phyloP scores from a whole-genome alignment of 2,329 filamentous ascomycete genomes.

The Paraphaeosphaeria minitans region DNA sequence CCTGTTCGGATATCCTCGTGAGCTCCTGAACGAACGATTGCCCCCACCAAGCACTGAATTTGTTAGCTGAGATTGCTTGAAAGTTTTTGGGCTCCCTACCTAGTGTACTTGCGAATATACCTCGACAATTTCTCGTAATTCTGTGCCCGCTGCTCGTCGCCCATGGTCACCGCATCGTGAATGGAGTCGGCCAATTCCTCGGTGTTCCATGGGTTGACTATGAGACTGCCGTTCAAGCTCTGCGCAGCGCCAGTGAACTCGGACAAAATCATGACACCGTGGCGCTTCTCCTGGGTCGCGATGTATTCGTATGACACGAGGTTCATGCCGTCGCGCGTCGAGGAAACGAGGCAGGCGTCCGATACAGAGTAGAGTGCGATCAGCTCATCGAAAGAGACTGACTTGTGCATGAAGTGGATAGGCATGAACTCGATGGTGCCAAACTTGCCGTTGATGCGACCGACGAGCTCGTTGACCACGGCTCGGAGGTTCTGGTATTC shows the following conservation, averaged over 20 bases:
- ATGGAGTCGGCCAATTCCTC: conserved; percentile 93
- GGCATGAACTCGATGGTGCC: conserved; percentile 98
- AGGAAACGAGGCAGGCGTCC: conserved; percentile 90
- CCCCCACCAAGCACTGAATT: conserved; percentile 83
- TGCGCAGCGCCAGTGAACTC: conserved; percentile 97
- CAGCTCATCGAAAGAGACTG: conserved; percentile 90
- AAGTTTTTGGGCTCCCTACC: conserved; percentile 48
- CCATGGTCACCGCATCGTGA: conserved; percentile 96
- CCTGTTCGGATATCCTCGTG: conserved; percentile 60
- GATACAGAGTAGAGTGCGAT: conserved; percentile 91
- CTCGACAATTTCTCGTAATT: conserved; percentile 93
- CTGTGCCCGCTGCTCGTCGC: conserved; percentile 79
- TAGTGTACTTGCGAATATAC: conserved; percentile 98
- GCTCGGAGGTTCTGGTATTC: conserved; percentile 96
- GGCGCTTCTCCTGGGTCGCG: conserved; percentile 84
- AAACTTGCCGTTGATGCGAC: conserved; percentile 95
- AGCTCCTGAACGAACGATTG: conserved; percentile 88
- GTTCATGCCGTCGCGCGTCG: conserved; percentile 98
- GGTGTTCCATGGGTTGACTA: conserved; percentile 98
- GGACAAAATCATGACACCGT: conserved; percentile 92
- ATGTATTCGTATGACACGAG: conserved; percentile 98
- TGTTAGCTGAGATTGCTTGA: conserved; percentile 25
- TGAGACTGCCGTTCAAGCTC: conserved; percentile 87
- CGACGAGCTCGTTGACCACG: conserved; percentile 95
- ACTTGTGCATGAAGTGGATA: conserved; percentile 98